phyloP scores from a whole-genome alignment of 257 asterid genomes.

The Lycium barbarum region DNA sequence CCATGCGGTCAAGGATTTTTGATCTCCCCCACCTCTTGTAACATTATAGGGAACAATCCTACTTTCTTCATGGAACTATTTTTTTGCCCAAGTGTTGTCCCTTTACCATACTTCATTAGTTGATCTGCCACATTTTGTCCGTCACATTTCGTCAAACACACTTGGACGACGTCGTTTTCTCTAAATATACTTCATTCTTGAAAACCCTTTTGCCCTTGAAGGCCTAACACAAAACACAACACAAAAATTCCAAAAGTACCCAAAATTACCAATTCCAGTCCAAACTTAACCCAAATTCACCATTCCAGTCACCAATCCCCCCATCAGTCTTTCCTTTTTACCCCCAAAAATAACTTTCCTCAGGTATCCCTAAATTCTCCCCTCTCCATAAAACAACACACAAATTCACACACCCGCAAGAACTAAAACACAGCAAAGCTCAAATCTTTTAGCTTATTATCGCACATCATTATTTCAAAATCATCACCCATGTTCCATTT shows the following conservation, averaged over 20 bases:
- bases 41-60: conserved; percentile 14
- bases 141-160: background rate
- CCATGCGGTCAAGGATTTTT: background rate
- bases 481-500: conserved; percentile 29
- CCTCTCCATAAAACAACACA: background rate
- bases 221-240: background rate
- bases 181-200: background rate
- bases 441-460: background rate
- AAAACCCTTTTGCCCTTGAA: conserved; percentile 5
- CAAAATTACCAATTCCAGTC: background rate
- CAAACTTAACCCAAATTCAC: conserved; percentile 25
- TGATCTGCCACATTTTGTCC: background rate
- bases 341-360: background rate
- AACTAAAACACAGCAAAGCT: conserved; percentile 2
- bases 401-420: background rate
- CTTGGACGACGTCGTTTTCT: background rate
- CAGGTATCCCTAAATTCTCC: conserved; percentile 25
- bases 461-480: conserved; percentile 11
- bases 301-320: background rate
- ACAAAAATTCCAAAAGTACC: background rate
- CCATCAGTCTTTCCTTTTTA: background rate
- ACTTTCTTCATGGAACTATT: background rate
- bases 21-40: background rate
- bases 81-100: background rate
- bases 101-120: conserved; percentile 1